Base-by-base conservation (phyloP, 2,329 filamentous ascomycete species). In the Trichophyton simii region DNA sequence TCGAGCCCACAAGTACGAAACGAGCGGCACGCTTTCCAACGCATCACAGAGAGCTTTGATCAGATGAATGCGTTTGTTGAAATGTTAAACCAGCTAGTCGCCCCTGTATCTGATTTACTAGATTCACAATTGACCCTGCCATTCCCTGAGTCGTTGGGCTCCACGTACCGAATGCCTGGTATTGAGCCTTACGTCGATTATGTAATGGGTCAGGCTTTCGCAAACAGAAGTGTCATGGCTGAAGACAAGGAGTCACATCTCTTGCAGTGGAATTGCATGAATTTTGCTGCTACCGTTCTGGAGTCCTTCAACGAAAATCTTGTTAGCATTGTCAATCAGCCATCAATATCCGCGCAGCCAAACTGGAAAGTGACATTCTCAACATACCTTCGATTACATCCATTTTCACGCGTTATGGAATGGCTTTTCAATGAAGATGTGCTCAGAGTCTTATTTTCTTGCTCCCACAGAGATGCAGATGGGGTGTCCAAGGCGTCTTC, bases 391-490 rank as follows among this genome's bases (percentile, higher is more conserved):
- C 84, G 85, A 25, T 82, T 96, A 60, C 95, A 99, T 75, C 92
- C 95, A 0, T 99, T 97, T 69, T 86, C 89, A 2, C 85, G 95
- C 63, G 87, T 95, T 15, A 96, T 97, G 88, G 94, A 99, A 71
- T 97, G 94, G 91, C 83, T 99, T 75, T 96, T 95, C 74, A 96
- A 95, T 70, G 89, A 95, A 69, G 89, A 87, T 65, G 89, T 96
- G 22, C 84, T 95, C 68, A 83, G 83, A 65, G 83, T 87, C 13
- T 76, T 99, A 1, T 92, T 96, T 72, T 81, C 83, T 61, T 83
- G 87, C 9, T 83, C 94, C 34, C 88, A 92, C 66, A 87, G 95
- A 71, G 84, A 92, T 66, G 77, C 87, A 15, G 78, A 81, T 6
- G 85, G 88, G 62, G 82, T 96, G 46, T 84, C 88, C 64, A 85